Conservation (phyloP, 1,139 yeast species). For the Saccharomyces hybrid region DNA sequence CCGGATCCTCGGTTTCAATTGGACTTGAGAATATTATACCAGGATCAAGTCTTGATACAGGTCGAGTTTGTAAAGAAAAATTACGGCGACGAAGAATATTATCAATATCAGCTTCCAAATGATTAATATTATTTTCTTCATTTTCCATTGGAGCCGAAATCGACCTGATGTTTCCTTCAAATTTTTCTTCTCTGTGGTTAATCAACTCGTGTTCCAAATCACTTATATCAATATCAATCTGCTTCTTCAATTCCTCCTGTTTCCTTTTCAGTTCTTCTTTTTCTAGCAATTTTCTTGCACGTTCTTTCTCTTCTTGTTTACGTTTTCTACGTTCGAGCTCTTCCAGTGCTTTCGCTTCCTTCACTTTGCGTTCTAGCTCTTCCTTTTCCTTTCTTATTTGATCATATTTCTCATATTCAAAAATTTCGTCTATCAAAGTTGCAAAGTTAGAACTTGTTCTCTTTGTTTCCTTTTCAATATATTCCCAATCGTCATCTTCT, state of each 20-base stretch:
- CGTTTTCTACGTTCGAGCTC: constrained; percentile 41
- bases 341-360: constrained; percentile 46
- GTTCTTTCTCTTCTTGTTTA: constrained; percentile 14
- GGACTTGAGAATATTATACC: constrained; percentile 25
- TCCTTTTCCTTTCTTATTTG: constrained; percentile 47
- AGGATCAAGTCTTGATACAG: constrained; percentile 68
- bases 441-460: constrained; percentile 76
- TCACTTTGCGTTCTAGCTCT: constrained; percentile 35
- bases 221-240: constrained; percentile 7
- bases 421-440: constrained; percentile 64
- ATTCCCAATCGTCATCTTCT: constrained; percentile 60
- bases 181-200: constrained; percentile 24
- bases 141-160: constrained; percentile 33
- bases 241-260: constrained; percentile 8
- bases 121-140: constrained; percentile 16
- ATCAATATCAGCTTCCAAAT: constrained; percentile 16
- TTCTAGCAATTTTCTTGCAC: constrained; percentile 11
- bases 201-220: constrained; percentile 15
- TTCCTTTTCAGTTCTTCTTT: constrained; percentile 14
- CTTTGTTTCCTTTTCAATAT: constrained; percentile 64
- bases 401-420: constrained; percentile 57
- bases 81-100: constrained; percentile 32
- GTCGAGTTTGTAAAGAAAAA: constrained; percentile 42
- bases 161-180: constrained; percentile 28
- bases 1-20: background rate